phyloP scores from a whole-genome alignment of 805 yeast species.

The Myxozyma geophila region DNA sequence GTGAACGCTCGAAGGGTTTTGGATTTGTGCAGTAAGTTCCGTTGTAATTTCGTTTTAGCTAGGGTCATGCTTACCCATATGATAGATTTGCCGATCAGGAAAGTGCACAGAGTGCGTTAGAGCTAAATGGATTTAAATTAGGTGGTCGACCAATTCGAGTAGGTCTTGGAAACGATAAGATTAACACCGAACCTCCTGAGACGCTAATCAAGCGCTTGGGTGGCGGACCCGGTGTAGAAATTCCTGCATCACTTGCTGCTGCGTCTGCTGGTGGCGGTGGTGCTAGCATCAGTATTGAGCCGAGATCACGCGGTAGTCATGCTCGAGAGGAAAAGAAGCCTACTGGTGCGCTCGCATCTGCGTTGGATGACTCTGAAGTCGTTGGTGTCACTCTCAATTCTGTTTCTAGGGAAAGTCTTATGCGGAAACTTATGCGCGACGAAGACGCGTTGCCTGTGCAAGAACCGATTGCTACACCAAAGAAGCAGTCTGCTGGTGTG shows the following conservation, averaged over 20 bases:
- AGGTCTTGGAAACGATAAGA: slow-evolving; percentile 38
- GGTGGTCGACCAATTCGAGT: slow-evolving; percentile 43
- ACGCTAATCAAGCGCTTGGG: slow-evolving; percentile 28
- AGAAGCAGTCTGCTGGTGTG: slow-evolving; percentile 8
- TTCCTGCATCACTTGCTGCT: slow-evolving; percentile 11
- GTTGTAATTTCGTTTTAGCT: slow-evolving; percentile 9
- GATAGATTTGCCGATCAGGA: slow-evolving; percentile 25
- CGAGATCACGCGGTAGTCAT: slow-evolving; percentile 18
- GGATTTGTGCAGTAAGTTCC: slow-evolving; percentile 67
- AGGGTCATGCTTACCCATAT: neutral
- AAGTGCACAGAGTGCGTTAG: slow-evolving; percentile 41
- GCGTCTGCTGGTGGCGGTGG: slow-evolving; percentile 2
- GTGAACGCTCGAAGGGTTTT: slow-evolving; percentile 79
- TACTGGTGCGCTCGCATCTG: slow-evolving; percentile 32
- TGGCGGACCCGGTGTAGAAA: slow-evolving; percentile 26
- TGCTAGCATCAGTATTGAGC: slow-evolving; percentile 6
- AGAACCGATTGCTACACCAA: slow-evolving; percentile 12
- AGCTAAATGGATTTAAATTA: slow-evolving; percentile 42
- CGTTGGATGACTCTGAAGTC: slow-evolving; percentile 38
- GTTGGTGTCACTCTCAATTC: slow-evolving; percentile 35
- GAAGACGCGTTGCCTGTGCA: slow-evolving; percentile 39
- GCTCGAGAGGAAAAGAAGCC: slow-evolving; percentile 32
- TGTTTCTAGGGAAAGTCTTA: slow-evolving; percentile 42
- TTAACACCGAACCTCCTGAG: slow-evolving; percentile 34
- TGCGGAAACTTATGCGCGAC: slow-evolving; percentile 43